A percentile compares a stretch with the other conserved stretches of the same genome.
These are phyloP conservation scores for Juglanconis sp. DNA, from an alignment of 2,329 filamentous ascomycete genomes.

Conservation along the genomic window DNA sequence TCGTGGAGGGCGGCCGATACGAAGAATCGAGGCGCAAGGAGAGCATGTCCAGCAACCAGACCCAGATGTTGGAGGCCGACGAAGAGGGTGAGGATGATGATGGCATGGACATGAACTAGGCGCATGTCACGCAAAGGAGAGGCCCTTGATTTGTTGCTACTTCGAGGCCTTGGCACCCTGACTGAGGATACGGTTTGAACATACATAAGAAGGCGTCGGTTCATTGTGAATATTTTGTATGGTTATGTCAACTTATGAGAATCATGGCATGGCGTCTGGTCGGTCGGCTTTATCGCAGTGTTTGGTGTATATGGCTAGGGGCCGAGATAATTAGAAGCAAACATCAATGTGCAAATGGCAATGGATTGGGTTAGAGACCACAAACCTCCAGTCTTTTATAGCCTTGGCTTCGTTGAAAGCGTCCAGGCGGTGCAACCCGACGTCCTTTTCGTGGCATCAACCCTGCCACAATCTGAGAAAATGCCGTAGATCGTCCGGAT, in stretches of 20 bases:
- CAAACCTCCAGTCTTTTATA: too few relatives aligned
- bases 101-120: slow-evolving; percentile 56
- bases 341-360: not conserved
- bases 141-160: not conserved
- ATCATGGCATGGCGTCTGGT: slow-evolving; percentile 17
- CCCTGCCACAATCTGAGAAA: not conserved
- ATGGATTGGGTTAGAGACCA: too few relatives aligned
- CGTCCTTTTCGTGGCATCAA: too few relatives aligned
- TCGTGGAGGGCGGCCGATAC: slow-evolving; percentile 38
- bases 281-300: not conserved
- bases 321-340: not conserved
- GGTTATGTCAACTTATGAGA: not conserved
- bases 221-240: not conserved
- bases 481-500: not conserved
- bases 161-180: not conserved
- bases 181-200: not conserved
- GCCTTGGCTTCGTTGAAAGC: not conserved
- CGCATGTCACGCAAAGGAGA: slow-evolving; percentile 6
- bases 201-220: not conserved
- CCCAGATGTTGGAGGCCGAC: slow-evolving; percentile 55
- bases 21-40: slow-evolving; percentile 51
- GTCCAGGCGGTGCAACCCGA: too few relatives aligned
- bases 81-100: slow-evolving; percentile 59
- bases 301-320: slow-evolving; percentile 1
- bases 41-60: slow-evolving; percentile 58